Percentiles rank a stretch among this genome's conserved stretches.
Conservation (phyloP, 2,329 filamentous ascomycete species). For the Microthyrium microscopicum region DNA sequence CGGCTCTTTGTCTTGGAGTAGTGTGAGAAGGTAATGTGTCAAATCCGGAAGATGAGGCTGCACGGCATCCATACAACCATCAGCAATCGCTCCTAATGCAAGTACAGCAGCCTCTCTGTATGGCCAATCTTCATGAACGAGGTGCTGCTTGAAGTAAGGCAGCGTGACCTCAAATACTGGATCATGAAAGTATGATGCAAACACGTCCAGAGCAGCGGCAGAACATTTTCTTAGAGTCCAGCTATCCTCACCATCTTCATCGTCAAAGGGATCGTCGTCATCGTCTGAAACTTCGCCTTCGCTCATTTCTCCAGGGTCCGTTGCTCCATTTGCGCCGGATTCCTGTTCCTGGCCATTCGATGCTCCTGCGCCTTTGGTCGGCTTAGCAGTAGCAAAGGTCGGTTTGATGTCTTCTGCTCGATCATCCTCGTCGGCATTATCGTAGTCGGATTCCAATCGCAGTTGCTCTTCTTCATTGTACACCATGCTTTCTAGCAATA, state of each 20-base stretch:
- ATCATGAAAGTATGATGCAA: conserved; percentile 76
- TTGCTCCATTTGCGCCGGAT: conserved; percentile 30
- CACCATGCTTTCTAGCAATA: conserved; percentile 86
- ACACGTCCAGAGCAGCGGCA: conserved; percentile 83
- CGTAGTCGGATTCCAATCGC: conserved; percentile 58
- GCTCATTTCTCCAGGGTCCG: conserved; percentile 58
- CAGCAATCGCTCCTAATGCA: conserved; percentile 83
- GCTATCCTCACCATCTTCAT: conserved; percentile 68
- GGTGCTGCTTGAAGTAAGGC: conserved; percentile 78
- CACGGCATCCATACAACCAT: conserved; percentile 82
- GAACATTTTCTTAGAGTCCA: conserved; percentile 98
- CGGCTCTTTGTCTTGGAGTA: conserved; percentile 71
- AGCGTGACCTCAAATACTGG: conserved; percentile 83
- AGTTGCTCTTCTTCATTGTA: conserved; percentile 90
- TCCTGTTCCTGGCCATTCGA: conserved; percentile 21
- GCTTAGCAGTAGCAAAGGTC: conserved; percentile 61
- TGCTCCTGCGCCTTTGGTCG: conserved; percentile 40
- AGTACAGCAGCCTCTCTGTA: conserved; percentile 88
- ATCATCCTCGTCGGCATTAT: conserved; percentile 86
- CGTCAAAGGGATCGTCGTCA: conserved; percentile 48
- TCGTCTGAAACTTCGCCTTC: conserved; percentile 80
- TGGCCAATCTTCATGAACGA: conserved; percentile 79
- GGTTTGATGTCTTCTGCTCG: conserved; percentile 82
- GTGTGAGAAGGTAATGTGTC: conserved; percentile 73
- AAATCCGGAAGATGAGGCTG: conserved; percentile 80